Percentiles rank a stretch among this genome's conserved stretches.
Evolutionary conservation across 2,329 filamentous ascomycete species (phyloP).

Genomic region (Didymosphaeria variabile): DNA sequence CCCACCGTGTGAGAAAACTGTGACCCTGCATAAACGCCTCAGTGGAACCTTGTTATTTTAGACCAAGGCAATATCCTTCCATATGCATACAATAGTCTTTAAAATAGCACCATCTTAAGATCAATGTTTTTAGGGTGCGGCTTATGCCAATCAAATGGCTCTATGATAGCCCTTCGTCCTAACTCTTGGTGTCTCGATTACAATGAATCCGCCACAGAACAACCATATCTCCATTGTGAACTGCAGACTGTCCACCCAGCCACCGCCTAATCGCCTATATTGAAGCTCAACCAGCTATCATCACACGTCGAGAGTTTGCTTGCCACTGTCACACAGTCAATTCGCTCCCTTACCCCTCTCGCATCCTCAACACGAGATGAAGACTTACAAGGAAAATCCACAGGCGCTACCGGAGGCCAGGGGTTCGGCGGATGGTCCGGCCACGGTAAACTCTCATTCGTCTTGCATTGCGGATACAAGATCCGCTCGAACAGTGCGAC

Average conservation of each 20-base stretch:
- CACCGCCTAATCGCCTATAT: conserved; percentile 16
- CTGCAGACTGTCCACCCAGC: not conserved
- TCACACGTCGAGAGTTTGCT: conserved; percentile 12
- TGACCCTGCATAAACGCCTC: too few species aligned
- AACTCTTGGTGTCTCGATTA: not conserved
- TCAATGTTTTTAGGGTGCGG: too few species aligned
- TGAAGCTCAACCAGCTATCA: conserved; percentile 16
- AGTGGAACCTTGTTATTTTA: too few species aligned
- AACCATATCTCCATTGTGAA: too few species aligned
- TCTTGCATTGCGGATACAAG: conserved; percentile 16
- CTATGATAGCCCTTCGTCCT: too few species aligned
- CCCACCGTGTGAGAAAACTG: too few species aligned
- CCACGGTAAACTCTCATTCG: conserved; percentile 1
- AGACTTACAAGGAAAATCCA: conserved; percentile 4
- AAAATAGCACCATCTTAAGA: too few species aligned
- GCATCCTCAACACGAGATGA: not conserved
- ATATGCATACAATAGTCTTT: too few species aligned
- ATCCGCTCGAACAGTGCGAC: conserved; percentile 15
- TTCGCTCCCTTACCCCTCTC: not conserved
- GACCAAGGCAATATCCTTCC: too few species aligned
- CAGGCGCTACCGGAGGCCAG: not conserved
- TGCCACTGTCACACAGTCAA: conserved; percentile 7
- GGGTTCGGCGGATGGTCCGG: not conserved
- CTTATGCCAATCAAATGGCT: too few species aligned
- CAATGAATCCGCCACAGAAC: not conserved